Conservation (phyloP, 2,329 filamentous ascomycete species). For the Cadophora luteo-olivacea region DNA sequence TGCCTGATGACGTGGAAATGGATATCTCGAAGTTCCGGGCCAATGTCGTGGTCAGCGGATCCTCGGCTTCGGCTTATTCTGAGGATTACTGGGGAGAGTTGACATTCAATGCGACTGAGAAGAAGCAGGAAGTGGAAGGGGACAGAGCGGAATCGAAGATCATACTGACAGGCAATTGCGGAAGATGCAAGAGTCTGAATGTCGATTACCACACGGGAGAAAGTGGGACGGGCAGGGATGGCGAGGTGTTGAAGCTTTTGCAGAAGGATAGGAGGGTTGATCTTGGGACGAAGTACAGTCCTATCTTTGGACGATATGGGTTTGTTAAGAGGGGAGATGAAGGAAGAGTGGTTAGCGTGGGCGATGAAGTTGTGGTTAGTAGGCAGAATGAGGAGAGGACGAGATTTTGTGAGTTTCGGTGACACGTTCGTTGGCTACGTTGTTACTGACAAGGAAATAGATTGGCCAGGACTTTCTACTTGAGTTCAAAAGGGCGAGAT, state of each 20-base stretch:
- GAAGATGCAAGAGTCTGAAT: slow-evolving; percentile 72
- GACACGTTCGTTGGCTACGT: neutral
- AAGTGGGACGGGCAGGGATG: slow-evolving; percentile 60
- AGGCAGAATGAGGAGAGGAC: slow-evolving; percentile 52
- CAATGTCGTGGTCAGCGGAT: slow-evolving; percentile 71
- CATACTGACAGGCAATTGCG: slow-evolving; percentile 72
- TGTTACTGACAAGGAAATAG: slow-evolving; percentile 8
- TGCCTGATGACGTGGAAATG: slow-evolving; percentile 57
- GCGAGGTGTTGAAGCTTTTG: slow-evolving; percentile 71
- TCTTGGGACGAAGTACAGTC: slow-evolving; percentile 68
- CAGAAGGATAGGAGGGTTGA: slow-evolving; percentile 76
- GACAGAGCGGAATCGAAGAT: slow-evolving; percentile 47
- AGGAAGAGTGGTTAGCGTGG: slow-evolving; percentile 50
- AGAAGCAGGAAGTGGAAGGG: neutral
- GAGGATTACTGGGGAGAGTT: slow-evolving; percentile 72
- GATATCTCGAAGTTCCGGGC: slow-evolving; percentile 75
- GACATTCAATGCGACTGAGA: slow-evolving; percentile 15
- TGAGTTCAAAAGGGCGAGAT: neutral
- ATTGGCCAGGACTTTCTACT: slow-evolving; percentile 25
- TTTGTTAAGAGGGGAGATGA: slow-evolving; percentile 54
- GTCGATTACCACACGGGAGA: slow-evolving; percentile 73
- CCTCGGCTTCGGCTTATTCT: slow-evolving; percentile 59
- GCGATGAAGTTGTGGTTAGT: slow-evolving; percentile 54
- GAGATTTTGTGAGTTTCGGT: slow-evolving; percentile 53
- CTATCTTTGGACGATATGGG: slow-evolving; percentile 76